phyloP scores from a whole-genome alignment of 495 filamentous ascomycete species.

The Xylaria venustula region DNA sequence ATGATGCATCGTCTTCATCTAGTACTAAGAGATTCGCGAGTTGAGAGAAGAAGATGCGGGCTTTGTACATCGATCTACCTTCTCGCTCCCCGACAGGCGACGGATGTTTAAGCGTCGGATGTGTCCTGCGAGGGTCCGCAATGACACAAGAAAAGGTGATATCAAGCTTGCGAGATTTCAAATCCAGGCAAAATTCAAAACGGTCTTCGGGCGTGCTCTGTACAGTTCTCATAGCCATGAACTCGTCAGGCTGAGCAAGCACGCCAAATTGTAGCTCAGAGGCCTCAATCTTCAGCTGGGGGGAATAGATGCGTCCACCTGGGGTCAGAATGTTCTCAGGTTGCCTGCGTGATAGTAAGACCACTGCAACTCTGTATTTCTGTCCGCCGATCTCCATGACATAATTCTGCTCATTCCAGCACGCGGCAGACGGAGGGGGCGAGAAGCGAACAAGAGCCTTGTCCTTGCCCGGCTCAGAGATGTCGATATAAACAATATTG shows the following conservation, averaged over 20 bases:
- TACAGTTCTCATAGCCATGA: constrained; percentile 51
- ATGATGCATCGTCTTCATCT: constrained; percentile 26
- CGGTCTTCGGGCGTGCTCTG: constrained; percentile 10
- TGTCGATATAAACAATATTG: constrained; percentile 32
- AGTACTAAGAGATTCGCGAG: constrained; percentile 56
- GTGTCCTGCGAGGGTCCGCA: constrained; percentile 32
- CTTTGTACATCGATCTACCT: constrained; percentile 32
- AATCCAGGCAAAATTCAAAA: constrained; percentile 41
- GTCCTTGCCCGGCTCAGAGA: constrained; percentile 23
- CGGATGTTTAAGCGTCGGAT: constrained; percentile 16
- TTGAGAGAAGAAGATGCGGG: constrained; percentile 65
- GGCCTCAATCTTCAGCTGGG: constrained; percentile 29
- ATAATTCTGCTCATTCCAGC: constrained; percentile 22
- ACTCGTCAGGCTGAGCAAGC: constrained; percentile 33
- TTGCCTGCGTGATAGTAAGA: not conserved
- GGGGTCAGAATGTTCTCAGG: constrained; percentile 2
- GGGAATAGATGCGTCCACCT: constrained; percentile 28
- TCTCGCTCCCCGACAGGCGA: constrained; percentile 22
- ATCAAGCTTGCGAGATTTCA: constrained; percentile 40
- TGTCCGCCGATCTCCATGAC: constrained; percentile 8
- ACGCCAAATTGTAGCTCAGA: constrained; percentile 53
- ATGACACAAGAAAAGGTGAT: constrained; percentile 45
- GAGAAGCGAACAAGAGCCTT: constrained; percentile 34
- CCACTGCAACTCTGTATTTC: constrained; percentile 4
- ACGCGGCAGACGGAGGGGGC: constrained; percentile 31